phyloP scores from a whole-genome alignment of 768 basidiomycete genomes.

The Boletus speciosus region DNA sequence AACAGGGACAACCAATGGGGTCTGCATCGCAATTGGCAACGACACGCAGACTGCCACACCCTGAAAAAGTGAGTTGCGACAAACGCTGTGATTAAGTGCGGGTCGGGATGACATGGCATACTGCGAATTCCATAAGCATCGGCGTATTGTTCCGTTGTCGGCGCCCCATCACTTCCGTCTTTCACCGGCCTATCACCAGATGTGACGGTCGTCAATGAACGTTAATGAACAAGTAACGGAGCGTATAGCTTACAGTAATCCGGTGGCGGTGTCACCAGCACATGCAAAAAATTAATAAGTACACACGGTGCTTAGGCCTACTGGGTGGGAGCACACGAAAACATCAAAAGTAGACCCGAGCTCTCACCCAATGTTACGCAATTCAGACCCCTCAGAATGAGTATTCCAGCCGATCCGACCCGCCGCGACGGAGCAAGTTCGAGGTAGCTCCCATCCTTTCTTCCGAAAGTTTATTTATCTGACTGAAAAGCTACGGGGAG shows the following conservation, averaged over 20 bases:
- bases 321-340: not conserved
- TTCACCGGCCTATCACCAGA: too few species aligned
- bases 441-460: not conserved
- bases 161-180: too few species aligned
- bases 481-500: not conserved
- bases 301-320: not conserved
- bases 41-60: not conserved
- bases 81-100: not conserved
- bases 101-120: too few species aligned
- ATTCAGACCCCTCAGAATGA: not conserved
- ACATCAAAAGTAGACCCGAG: not conserved
- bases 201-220: not conserved
- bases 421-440: not conserved
- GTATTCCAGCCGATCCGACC: not conserved
- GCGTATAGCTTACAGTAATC: not conserved
- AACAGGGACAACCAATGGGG: not conserved
- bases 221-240: conserved; percentile 1
- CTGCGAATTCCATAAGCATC: too few species aligned
- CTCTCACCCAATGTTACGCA: not conserved
- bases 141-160: too few species aligned
- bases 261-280: not conserved
- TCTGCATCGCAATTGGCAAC: not conserved
- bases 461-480: not conserved
- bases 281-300: not conserved
- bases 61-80: not conserved